Conservation (phyloP, 2,329 filamentous ascomycete genomes). For the Nakataea oryzae region DNA sequence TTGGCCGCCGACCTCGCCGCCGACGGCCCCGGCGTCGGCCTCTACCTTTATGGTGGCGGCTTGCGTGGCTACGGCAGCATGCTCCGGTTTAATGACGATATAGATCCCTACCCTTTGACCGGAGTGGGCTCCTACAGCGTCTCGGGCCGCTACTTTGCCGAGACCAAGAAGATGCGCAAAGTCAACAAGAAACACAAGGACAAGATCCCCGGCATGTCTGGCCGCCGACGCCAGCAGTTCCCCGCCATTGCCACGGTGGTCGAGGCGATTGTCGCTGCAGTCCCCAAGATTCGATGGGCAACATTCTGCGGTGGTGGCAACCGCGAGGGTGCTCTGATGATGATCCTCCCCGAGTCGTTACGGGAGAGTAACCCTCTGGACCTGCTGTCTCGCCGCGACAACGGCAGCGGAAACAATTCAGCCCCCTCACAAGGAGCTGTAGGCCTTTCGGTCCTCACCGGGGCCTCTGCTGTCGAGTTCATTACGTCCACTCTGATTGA, state of each 20-base stretch:
- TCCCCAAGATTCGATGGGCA: conserved; percentile 62
- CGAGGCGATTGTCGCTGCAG: conserved; percentile 57
- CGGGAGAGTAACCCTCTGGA: conserved; percentile 56
- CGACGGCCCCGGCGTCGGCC: conserved; percentile 40
- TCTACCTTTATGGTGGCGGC: conserved; percentile 84
- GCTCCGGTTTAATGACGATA: conserved; percentile 65
- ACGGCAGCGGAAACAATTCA: not conserved
- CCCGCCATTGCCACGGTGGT: conserved; percentile 75
- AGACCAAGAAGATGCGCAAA: conserved; percentile 39
- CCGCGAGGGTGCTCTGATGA: conserved; percentile 71
- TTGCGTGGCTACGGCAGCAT: conserved; percentile 88
- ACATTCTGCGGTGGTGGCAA: conserved; percentile 82
- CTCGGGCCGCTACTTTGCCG: conserved; percentile 46
- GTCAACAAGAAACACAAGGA: conserved; percentile 37
- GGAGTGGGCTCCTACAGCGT: conserved; percentile 73
- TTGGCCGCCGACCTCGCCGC: conserved; percentile 26
- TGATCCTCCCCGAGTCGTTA: conserved; percentile 48
- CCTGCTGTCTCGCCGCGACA: conserved; percentile 16
- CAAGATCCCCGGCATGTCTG: conserved; percentile 69
- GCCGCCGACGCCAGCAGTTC: conserved; percentile 68
- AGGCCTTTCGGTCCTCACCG: not conserved
- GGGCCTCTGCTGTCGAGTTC: not conserved
- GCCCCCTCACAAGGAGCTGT: not conserved
- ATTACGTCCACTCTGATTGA: conserved; percentile 6
- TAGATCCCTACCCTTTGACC: conserved; percentile 73